phyloP scores from a whole-genome alignment of 331 rosid genomes.

The Malus hybrid region DNA sequence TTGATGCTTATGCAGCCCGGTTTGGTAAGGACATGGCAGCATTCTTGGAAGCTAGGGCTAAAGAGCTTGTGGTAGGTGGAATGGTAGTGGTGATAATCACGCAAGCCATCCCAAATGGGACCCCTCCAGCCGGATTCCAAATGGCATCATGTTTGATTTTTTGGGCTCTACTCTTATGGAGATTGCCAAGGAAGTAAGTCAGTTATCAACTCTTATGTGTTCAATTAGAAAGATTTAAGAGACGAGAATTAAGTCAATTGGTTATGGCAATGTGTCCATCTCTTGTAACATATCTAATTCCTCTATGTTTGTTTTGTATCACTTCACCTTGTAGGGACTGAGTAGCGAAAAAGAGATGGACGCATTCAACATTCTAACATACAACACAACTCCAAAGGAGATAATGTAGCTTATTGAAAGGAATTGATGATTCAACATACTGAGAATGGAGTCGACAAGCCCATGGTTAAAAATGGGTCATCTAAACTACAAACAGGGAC shows the following conservation, averaged over 20 bases:
- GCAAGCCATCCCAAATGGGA: not conserved
- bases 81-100: not conserved
- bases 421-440: slow-evolving; percentile 2
- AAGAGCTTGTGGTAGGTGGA: slow-evolving; percentile 7
- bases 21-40: not conserved
- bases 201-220: not conserved
- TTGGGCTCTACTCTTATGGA: slow-evolving; percentile 7
- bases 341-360: not conserved
- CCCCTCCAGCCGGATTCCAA: not conserved
- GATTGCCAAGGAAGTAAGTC: slow-evolving; percentile 11
- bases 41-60: slow-evolving; percentile 9
- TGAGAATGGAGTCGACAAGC: not conserved
- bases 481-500: not conserved
- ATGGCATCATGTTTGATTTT: not conserved
- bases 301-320: not conserved
- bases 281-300: not conserved
- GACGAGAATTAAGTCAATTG: too few relatives aligned
- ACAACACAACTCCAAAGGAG: not conserved
- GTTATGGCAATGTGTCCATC: not conserved
- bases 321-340: not conserved
- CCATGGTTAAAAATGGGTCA: not conserved
- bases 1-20: not conserved
- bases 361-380: slow-evolving; percentile 3
- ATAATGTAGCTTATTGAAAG: not conserved
- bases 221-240: not conserved